These are phyloP conservation scores for Hyphopichia burtonii DNA, from an alignment of 1,139 yeast species.

Conservation along the genomic window DNA sequence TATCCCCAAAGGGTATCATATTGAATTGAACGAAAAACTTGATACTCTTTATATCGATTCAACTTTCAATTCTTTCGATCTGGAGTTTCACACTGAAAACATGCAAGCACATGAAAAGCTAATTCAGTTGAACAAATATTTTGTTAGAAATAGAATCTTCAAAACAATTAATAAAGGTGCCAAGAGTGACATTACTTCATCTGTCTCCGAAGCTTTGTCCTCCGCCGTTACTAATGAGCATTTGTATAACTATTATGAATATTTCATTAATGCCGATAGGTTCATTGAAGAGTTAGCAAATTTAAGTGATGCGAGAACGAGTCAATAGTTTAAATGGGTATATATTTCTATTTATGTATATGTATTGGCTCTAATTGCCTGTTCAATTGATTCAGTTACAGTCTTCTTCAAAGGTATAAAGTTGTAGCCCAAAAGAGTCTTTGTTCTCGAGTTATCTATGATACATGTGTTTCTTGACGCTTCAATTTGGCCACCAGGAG, in stretches of 20 bases:
- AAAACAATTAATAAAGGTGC: too few relatives aligned
- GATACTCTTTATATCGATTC: constrained; percentile 6
- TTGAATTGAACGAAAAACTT: constrained; percentile 1
- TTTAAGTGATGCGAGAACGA: constrained; percentile 8
- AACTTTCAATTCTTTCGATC: constrained; percentile 3
- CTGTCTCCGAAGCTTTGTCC: too few relatives aligned
- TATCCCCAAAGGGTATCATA: constrained; percentile 14
- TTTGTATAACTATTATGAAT: constrained; percentile 12
- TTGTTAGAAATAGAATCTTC: constrained; percentile 15
- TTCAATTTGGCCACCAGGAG: background rate
- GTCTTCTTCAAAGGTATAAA: constrained; percentile 36
- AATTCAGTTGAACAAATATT: constrained; percentile 14
- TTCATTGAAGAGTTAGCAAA: constrained; percentile 21
- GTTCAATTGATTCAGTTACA: constrained; percentile 43
- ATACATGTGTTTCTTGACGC: constrained; percentile 7
- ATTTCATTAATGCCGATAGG: constrained; percentile 26
- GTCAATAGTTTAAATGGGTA: background rate
- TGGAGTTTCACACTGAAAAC: constrained; percentile 1
- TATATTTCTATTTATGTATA: background rate
- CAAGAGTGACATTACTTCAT: too few relatives aligned
- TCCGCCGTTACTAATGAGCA: background rate
- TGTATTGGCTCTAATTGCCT: constrained; percentile 15
- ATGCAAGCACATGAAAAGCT: constrained; percentile 10
- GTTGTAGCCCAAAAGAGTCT: constrained; percentile 31
- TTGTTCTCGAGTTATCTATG: constrained; percentile 35